Percentiles rank a stretch among this genome's conserved stretches.
These are phyloP conservation scores for Phytophthora citrophthora DNA, from an alignment of 352 stramenopile species.

Conservation along the genomic window DNA sequence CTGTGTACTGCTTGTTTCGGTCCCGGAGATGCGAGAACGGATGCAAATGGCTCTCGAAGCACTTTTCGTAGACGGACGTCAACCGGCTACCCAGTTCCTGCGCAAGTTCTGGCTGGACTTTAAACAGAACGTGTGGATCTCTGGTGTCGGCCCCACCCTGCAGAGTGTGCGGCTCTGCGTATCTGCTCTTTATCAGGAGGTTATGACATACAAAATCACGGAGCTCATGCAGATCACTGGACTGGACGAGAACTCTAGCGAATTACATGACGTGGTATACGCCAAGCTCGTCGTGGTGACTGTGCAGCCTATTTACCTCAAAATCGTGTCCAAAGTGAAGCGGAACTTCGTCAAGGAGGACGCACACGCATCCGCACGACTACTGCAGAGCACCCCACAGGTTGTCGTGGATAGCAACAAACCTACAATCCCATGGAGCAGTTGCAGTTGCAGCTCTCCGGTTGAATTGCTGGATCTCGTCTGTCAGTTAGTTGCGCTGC, in stretches of 20 bases:
- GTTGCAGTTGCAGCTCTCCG: conserved; percentile 33
- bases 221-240: conserved; percentile 59
- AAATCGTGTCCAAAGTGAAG: conserved; percentile 47
- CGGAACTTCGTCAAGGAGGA: conserved; percentile 41
- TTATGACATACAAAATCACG: conserved; percentile 40
- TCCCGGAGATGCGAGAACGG: conserved; percentile 36
- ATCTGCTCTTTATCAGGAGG: conserved; percentile 37
- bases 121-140: conserved; percentile 44
- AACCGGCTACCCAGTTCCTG: conserved; percentile 41
- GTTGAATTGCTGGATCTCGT: conserved; percentile 42
- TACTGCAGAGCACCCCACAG: conserved; percentile 22
- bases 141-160: conserved; percentile 20
- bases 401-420: conserved; percentile 25
- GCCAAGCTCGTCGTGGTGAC: conserved; percentile 38
- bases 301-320: conserved; percentile 48
- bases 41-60: conserved; percentile 53
- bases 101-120: conserved; percentile 62
- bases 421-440: conserved; percentile 28
- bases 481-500: conserved; percentile 28
- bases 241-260: conserved; percentile 39
- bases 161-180: conserved; percentile 41
- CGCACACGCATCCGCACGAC: conserved; percentile 21
- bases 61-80: conserved; percentile 52
- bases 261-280: conserved; percentile 45
- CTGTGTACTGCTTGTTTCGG: conserved; percentile 45